Percentiles rank a stretch among this genome's conserved stretches.
Evolutionary conservation across 108 stramenopile species (phyloP).

Genomic region (Schizochytrium sp.): DNA sequence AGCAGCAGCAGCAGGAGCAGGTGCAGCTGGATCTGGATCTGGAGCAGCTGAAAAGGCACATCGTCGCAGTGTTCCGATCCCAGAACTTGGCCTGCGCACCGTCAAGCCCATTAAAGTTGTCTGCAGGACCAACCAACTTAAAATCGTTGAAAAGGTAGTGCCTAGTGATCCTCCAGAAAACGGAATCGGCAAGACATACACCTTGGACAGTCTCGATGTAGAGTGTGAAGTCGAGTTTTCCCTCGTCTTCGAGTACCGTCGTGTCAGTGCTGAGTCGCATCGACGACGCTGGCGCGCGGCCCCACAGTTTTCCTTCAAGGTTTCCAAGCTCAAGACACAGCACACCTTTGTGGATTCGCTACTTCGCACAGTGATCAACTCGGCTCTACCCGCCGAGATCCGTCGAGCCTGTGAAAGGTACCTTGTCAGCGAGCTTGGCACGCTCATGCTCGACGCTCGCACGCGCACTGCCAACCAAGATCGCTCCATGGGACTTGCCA

Average conservation of each 20-base stretch:
- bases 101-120: neutral
- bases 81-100: neutral
- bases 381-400: neutral
- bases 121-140: neutral
- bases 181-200: neutral
- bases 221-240: neutral
- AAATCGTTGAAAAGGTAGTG: neutral
- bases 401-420: neutral
- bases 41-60: neutral
- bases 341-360: neutral
- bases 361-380: neutral
- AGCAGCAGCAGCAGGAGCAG: neutral
- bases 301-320: neutral
- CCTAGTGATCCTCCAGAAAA: neutral
- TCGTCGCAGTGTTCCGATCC: neutral
- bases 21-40: neutral
- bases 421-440: neutral
- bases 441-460: neutral
- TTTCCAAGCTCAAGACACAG: neutral
- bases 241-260: neutral
- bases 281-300: neutral
- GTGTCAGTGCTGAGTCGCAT: neutral
- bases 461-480: neutral
- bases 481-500: neutral
- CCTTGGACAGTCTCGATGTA: neutral